These are phyloP conservation scores for Papiliotrema laurentii DNA, from an alignment of 1,284 basidiomycete genomes.

Conservation along the genomic window DNA sequence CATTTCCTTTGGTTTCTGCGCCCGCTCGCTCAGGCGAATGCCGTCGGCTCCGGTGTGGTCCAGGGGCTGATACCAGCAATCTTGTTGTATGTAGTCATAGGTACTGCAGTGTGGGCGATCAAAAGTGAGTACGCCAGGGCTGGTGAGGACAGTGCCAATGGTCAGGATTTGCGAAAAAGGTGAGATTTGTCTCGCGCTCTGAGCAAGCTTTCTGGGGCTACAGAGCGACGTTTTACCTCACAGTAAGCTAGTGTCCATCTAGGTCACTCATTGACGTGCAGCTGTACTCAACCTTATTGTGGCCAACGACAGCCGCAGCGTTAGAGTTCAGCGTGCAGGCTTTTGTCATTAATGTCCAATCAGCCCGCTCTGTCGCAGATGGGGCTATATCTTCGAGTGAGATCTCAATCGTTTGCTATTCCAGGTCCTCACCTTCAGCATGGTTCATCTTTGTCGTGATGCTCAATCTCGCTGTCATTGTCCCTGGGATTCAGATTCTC, in stretches of 20 bases:
- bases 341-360: slow-evolving; percentile 51
- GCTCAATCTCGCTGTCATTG: slow-evolving; percentile 63
- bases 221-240: slow-evolving; percentile 63
- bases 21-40: slow-evolving; percentile 54
- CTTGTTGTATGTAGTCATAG: slow-evolving; percentile 57
- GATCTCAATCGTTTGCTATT: slow-evolving; percentile 4
- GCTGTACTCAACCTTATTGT: slow-evolving; percentile 55
- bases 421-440: slow-evolving; percentile 13
- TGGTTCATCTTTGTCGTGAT: slow-evolving; percentile 57
- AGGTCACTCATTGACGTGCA: slow-evolving; percentile 4
- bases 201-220: slow-evolving; percentile 59
- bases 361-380: slow-evolving; percentile 57
- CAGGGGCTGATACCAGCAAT: slow-evolving; percentile 64
- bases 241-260: slow-evolving; percentile 40
- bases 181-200: slow-evolving; percentile 60
- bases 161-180: slow-evolving; percentile 44
- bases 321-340: slow-evolving; percentile 62
- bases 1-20: slow-evolving; percentile 64
- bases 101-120: slow-evolving; percentile 55
- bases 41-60: slow-evolving; percentile 59
- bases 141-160: neutral
- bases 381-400: slow-evolving; percentile 67
- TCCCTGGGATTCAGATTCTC: slow-evolving; percentile 64
- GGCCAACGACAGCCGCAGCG: slow-evolving; percentile 62
- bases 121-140: slow-evolving; percentile 53